Base-by-base conservation (phyloP, 225 moss, liverwort and hornwort genomes). In the Polytrichum formosum region DNA sequence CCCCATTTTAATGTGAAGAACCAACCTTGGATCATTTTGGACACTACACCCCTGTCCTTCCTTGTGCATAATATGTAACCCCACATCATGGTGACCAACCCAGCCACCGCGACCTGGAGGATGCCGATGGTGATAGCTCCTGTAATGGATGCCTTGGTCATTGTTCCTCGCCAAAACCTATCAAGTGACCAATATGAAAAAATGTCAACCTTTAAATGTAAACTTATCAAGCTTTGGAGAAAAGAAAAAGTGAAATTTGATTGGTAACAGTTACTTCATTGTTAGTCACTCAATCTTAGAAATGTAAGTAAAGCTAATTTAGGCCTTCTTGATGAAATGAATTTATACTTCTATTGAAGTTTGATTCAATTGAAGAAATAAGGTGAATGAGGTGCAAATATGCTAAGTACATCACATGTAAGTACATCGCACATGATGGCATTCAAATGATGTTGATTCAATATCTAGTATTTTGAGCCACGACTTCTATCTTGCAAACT, bases 1-100 rank as follows among this genome's bases (percentile, higher is more conserved):
- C 71, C 79, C 79, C 85, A 82, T 1, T 79, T 71, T 18, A 72
- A 54, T 28, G 77, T 76, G 73, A 68, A 76, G 55, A 85, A 79
- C 83, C 80, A 83, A 29, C n/a, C 56, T 53, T 69, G 69, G 54
- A 80, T 5, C 23, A 68, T 62, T 6, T 33, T 0, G 6, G 0
- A 21, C 5, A 9, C 20, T 10, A 0, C 55, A 30, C 6, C 5
- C 1, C 7, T 6, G 0, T 1, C 22, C 2, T 0, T 23, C 37
- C 6, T 33, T n/a, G 4, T 29, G 59, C 20, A 33, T 8, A 7
- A 84, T 68, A 0, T 46, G 30, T 53, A 8, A 10, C 74, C 74
- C 85, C 85, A 85, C 60, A 27, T 28, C 1, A 61, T 0, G 2
- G 2, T 30, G 53, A 85, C 75, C 9, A 67, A 53, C 25, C 67